A percentile compares a stretch with the other conserved stretches of the same genome.
Conservation (phyloP, 2,329 filamentous ascomycete genomes). For the Penicillium brevicompactum region DNA sequence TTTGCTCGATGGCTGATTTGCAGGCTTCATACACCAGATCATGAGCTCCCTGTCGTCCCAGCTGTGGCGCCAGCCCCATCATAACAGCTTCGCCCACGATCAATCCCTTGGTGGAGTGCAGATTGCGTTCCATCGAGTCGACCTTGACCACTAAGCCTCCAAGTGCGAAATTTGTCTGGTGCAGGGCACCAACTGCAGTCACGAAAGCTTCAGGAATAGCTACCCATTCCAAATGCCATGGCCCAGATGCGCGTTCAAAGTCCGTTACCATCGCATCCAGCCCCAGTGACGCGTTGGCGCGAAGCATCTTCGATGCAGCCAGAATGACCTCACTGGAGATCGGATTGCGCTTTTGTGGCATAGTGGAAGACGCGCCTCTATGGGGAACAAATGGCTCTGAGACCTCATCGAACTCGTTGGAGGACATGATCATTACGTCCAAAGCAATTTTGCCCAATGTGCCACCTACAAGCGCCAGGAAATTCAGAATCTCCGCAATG, state of each 20-base stretch:
- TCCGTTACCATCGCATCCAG: constrained; percentile 61
- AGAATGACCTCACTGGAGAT: constrained; percentile 61
- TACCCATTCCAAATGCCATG: constrained; percentile 63
- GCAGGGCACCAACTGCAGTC: constrained; percentile 54
- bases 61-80: constrained; percentile 57
- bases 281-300: constrained; percentile 54
- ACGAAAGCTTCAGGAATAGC: constrained; percentile 58
- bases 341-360: constrained; percentile 63
- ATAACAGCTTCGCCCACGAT: constrained; percentile 62
- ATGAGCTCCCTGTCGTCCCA: constrained; percentile 57
- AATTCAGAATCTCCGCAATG: constrained; percentile 56
- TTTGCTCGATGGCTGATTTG: constrained; percentile 50
- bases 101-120: constrained; percentile 54
- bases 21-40: constrained; percentile 60
- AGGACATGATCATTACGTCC: constrained; percentile 61
- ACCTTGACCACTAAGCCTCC: constrained; percentile 54
- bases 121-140: constrained; percentile 53
- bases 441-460: constrained; percentile 58
- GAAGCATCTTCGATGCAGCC: constrained; percentile 56
- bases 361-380: constrained; percentile 57
- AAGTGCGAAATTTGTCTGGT: constrained; percentile 57
- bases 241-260: constrained; percentile 59
- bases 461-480: constrained; percentile 56
- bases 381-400: constrained; percentile 59
- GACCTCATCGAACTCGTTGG: constrained; percentile 58